Percentiles rank a stretch among this genome's conserved stretches.
Evolutionary conservation across 345 rosid species (phyloP).

Genomic region (Clausena lansium): DNA sequence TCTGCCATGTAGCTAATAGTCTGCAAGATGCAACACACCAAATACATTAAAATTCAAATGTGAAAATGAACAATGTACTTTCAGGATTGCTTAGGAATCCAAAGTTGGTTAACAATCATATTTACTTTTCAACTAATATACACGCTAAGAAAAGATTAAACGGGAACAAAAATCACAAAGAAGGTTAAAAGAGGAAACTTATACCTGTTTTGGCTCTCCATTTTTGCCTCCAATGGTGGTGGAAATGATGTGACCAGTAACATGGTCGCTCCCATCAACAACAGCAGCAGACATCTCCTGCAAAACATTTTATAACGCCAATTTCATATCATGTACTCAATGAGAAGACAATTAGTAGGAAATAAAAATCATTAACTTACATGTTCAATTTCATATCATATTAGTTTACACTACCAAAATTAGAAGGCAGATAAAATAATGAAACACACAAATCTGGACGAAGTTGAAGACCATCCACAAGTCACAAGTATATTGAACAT

Average conservation of each 20-base stretch:
- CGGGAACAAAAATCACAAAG: not conserved
- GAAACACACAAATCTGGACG: not conserved
- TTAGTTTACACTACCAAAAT: not conserved
- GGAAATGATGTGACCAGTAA: constrained; percentile 86
- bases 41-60: not conserved
- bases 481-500: not conserved
- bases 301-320: constrained; percentile 9
- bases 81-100: not conserved
- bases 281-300: constrained; percentile 77
- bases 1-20: constrained; percentile 95
- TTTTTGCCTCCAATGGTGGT: constrained; percentile 91
- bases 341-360: not conserved
- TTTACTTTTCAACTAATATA: not conserved
- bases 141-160: too few relatives aligned
- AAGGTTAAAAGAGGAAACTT: not conserved
- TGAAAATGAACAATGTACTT: not conserved
- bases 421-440: not conserved
- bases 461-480: not conserved
- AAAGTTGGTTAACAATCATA: not conserved
- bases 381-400: too few relatives aligned
- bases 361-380: not conserved
- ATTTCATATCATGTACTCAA: not conserved
- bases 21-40: constrained; percentile 34
- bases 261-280: constrained; percentile 66
- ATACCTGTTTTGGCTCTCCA: constrained; percentile 88